A percentile compares a stretch with the other conserved stretches of the same genome.
Conservation (phyloP, 257 asterid species). For the Solanum peruvianum region DNA sequence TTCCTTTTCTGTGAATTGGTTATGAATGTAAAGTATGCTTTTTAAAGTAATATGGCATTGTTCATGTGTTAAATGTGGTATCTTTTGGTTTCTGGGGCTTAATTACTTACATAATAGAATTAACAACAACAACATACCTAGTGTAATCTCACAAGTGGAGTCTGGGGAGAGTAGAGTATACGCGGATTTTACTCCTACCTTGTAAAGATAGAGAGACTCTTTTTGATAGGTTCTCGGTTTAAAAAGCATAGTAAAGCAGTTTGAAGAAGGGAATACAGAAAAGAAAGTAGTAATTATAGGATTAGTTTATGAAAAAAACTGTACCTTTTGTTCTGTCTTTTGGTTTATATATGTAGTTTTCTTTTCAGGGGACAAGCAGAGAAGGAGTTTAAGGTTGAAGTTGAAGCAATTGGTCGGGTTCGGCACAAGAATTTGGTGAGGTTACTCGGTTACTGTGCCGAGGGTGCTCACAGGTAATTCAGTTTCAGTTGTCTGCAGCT, state of each 20-base stretch:
- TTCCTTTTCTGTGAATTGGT: background rate
- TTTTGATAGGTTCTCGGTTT: background rate
- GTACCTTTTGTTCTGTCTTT: background rate
- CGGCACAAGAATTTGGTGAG: conserved; percentile 89
- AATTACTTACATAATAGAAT: background rate
- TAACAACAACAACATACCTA: background rate
- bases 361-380: conserved; percentile 85
- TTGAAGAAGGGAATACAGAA: background rate
- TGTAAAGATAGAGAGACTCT: background rate
- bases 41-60: background rate
- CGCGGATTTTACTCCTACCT: background rate
- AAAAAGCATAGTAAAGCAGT: background rate
- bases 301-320: background rate
- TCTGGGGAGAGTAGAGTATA: too few species aligned
- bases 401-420: conserved; percentile 86
- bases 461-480: conserved; percentile 84
- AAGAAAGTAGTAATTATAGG: background rate
- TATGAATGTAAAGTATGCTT: background rate
- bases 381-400: conserved; percentile 90
- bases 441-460: conserved; percentile 85
- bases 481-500: background rate
- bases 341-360: background rate
- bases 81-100: background rate
- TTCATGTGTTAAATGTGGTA: background rate
- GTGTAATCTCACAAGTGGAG: background rate